Evolutionary conservation across 164 flowering plant genomes (phyloP), one percentile per base, ranked within the genome.

Genomic region (Vitis labrusca): DNA sequence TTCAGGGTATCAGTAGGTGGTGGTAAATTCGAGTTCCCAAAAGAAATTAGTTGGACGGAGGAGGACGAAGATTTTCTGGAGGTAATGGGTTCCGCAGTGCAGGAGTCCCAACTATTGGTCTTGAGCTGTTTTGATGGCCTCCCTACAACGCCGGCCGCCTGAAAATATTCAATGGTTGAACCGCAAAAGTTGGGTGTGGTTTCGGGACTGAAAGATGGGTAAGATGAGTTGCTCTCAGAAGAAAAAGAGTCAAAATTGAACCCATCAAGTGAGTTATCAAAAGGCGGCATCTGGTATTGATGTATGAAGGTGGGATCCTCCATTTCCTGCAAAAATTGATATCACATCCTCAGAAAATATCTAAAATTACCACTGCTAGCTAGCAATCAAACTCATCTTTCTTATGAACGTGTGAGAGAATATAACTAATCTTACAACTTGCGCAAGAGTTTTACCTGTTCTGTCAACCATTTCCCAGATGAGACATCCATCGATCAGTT

Each of bases 41-140:
- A 74, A 7, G 69, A 74, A 61, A 74, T 74, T 0, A 74, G 32
- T 5, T 69, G 69, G 27, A 73, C 50, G n/a, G 65, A 50, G 1
- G 68, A 55, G 2, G 72, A 74, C 14, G 76, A 56, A 57, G 72
- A 32, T 49, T 59, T 52, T 32, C 58, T 58, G 2, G 76, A n/a
- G 17, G 50, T 44, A 0, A 37, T 57, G 11, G 16, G 65, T 9
- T 55, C 63, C 9, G 64, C 19, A 47, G 62, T 51, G 71, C 57
- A 62, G 59, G 77, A 59, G 19, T 29, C 63, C 73, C 72, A 68
- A 56, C 27, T 74, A 1, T 67, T 12, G 27, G 71, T 61, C 66
- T 66, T 67, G 52, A 73, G 57, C 49, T 73, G 76, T 14, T 73
- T 73, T 3, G 27, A 23, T 23, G 27, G 27, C 27, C 27, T 23